Base-by-base conservation (phyloP, 352 stramenopile species). In the Pythium phragmitis region DNA sequence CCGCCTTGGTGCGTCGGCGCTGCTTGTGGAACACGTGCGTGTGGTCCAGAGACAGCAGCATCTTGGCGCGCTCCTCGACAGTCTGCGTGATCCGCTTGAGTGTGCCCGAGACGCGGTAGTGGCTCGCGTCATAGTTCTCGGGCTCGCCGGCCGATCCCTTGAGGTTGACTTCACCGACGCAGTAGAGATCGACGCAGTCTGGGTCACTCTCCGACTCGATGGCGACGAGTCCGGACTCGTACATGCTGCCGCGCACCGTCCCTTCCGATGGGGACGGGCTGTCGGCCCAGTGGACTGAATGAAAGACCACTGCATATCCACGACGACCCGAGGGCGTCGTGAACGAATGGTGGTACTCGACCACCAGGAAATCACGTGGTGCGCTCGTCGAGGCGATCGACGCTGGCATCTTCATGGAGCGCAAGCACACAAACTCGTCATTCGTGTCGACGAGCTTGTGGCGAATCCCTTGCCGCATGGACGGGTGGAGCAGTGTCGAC, bases 1-100 rank as follows among this genome's bases (percentile, higher is more conserved):
- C 7, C 7, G 55, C 39, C 17, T 46, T 46, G 12, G 13, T n/a
- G 39, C 39, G 26, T 8, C 33, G 39, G 41, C 43, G 42, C 26
- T 39, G 47, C 48, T 49, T 62, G n/a, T 57, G 54, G 55, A 69
- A 69, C 37, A 63, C 54, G 19, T 28, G 46, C 46, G 62, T 59
- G 33, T 63, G 53, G 54, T 58, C 55, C 7, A 69, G 54, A 28
- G 62, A 69, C 26, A 69, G 55, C 47, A 57, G 52, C 46, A 56
- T 64, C 54, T 57, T 60, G 47, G 63, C 63, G 9, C 63, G 63
- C 34, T 69, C 45, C n/a, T 69, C 63, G 49, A 69, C 54, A 7
- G 63, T 64, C 4, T 41, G 16, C 30, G 42, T 69, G 28, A 69
- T 56, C 2, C 54, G 55, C 8, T 33, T n/a, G 21, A 69, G 63